Percentiles rank a stretch among this genome's conserved stretches.
Evolutionary conservation across 345 rosid species (phyloP).

Genomic region (Eucalyptus erythrocorys): DNA sequence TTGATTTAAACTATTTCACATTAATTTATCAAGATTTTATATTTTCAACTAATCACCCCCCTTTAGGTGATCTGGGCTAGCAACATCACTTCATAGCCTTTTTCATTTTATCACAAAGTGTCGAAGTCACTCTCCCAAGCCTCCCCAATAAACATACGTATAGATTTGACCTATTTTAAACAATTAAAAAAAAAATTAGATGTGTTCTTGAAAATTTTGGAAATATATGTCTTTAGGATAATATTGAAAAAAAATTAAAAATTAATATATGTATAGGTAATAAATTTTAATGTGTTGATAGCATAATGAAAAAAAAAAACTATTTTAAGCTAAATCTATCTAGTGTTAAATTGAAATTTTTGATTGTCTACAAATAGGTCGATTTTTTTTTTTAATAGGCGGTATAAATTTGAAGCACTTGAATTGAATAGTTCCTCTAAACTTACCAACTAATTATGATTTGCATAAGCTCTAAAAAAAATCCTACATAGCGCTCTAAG

Average conservation of each 20-base stretch:
- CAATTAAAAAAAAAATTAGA: too few relatives aligned
- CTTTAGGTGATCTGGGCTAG: too few relatives aligned
- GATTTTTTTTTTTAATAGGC: too few relatives aligned
- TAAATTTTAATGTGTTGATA: background rate
- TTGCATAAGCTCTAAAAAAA: background rate
- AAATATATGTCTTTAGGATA: background rate
- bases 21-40: too few relatives aligned
- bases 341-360: background rate
- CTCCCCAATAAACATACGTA: background rate
- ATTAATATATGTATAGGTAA: background rate
- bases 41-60: too few relatives aligned
- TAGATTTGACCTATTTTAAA: background rate
- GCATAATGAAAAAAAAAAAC: too few relatives aligned
- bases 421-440: background rate
- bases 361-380: background rate
- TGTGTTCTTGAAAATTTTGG: background rate
- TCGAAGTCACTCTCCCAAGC: background rate
- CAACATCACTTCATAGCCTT: background rate
- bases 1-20: too few relatives aligned
- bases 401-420: background rate
- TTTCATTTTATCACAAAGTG: background rate
- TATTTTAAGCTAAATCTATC: background rate
- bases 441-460: background rate
- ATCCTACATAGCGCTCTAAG: background rate
- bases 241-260: background rate